Evolutionary conservation across 2,329 filamentous ascomycete species (phyloP), one percentile per base, ranked within the genome.

Genomic region (Aspergillus hortae): DNA sequence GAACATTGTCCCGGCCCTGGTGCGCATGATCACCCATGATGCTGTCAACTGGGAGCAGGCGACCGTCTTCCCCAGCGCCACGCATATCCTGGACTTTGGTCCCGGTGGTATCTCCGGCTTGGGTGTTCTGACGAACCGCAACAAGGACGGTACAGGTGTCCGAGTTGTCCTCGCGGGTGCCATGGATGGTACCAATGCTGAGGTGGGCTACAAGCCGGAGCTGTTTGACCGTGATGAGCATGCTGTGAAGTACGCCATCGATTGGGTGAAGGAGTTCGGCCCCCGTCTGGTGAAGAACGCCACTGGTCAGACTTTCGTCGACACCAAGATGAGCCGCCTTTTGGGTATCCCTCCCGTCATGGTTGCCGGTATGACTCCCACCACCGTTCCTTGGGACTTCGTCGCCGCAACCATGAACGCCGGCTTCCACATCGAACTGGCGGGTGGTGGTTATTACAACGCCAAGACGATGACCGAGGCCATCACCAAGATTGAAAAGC

Each of bases 131-230:
- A 99, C 94, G 52, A 97, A 95, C 80, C 90, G 94, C 64, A 99
- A 97, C 82, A 99, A 99, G 79, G 95, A 99, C 72, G 94, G 94
- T 57, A 97, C 91, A 52, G 94, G 94, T 65, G 94, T 99, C 33
- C 90, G 92, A 55, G 92, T 99, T 59, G 96, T 99, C 60, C 82
- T 99, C 53, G 94, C 91, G 41, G 94, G 95, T 57, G 83, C 90
- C n/a, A 88, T 99, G 64, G 89, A 92, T 64, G 92, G 92, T 47
- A 91, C 91, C 17, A 88, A 95, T 54, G 80, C 82, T 30, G 94
- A 97, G 72, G 88, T 99, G 56, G 94, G 94, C 50, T 99, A 96
- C 80, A 99, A 99, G 80, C 88, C 92, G 2, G 94, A 99, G 75
- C 81, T 99, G 47, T 99, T 99, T 64, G 92, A 99, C 69, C 88